These are phyloP conservation scores for Cadophora sp. DNA, from an alignment of 2,329 filamentous ascomycete genomes.

Conservation along the genomic window DNA sequence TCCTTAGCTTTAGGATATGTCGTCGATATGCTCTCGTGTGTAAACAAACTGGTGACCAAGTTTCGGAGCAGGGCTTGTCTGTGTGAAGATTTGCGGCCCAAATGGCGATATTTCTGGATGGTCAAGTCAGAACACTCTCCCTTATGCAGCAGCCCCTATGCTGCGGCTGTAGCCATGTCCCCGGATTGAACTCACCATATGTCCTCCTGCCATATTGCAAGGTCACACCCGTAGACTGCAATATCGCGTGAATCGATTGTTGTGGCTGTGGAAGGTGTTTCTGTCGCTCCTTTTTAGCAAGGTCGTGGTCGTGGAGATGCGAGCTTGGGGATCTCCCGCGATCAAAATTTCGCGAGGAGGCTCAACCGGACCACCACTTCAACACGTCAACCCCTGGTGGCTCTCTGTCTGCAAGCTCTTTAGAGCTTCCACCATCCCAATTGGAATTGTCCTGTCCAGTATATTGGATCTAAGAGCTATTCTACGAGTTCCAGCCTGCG, in stretches of 20 bases:
- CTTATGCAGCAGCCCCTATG: too few species aligned
- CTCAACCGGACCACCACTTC: constrained; percentile 21
- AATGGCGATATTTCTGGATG: constrained; percentile 77
- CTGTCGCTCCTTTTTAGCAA: not conserved
- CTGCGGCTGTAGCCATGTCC: not conserved
- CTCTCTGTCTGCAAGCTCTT: constrained; percentile 29
- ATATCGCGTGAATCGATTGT: too few species aligned
- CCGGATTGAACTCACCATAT: constrained; percentile 12
- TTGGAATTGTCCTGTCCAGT: constrained; percentile 18
- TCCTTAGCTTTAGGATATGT: constrained; percentile 98
- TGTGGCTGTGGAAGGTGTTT: not conserved
- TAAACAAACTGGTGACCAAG: constrained; percentile 91
- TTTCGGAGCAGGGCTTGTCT: constrained; percentile 93
- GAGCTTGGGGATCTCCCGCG: constrained; percentile 14
- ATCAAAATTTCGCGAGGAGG: constrained; percentile 19
- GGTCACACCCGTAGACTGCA: not conserved
- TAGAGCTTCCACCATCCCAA: constrained; percentile 30
- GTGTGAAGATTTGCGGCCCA: constrained; percentile 85
- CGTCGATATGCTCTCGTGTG: constrained; percentile 91
- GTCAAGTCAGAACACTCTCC: not conserved
- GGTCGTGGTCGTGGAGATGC: constrained; percentile 2
- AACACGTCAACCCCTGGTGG: constrained; percentile 26
- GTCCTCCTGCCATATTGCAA: constrained; percentile 15
- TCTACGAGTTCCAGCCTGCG: constrained; percentile 22
- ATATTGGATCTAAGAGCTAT: not conserved